Evolutionary conservation across 768 basidiomycete genomes (phyloP), one percentile per base, ranked within the genome.

Genomic region (Cubamyces lactineus): DNA sequence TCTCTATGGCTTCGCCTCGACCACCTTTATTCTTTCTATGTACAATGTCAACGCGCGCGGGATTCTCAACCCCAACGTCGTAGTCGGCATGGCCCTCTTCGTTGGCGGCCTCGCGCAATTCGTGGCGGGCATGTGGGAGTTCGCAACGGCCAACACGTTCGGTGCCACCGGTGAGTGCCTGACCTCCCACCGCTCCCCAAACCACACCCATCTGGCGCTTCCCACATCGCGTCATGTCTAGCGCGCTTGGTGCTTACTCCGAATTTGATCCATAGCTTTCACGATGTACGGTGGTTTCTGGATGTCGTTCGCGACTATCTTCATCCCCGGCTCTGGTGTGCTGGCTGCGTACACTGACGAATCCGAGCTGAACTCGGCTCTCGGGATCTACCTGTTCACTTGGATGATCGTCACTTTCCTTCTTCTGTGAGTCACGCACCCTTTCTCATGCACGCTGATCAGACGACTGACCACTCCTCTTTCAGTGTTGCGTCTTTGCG

Each of bases 81-180:
- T 93, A 50, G 81, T 94, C 51, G 94, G 92, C 53, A 93, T 96
- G 92, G 92, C 92, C 24, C 70, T 92, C 66, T 90, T 86, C 74
- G 84, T 84, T 63, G 94, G 94, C 65, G 94, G 94, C 62, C 85
- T 95, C 34, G 87, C 82, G 13, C 94, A 96, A 72, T 79, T 96
- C 48, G 76, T 95, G 41, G 94, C 93, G 30, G 94, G 94, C 43
- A 92, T 94, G 88, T 94, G 92, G 92, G 74, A 74, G 61, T 76
- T 75, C 26, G 75, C 74, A 5, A 57, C 81, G 34, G 86, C 86
- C 0, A 91, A 92, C 65, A 77, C 76, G 0, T 91, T 92, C 64
- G 88, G 86, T 66, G 89, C 82, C 12, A 86, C 89, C 28, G 88
- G 89, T 89, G 42, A 74, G 87, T 76, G 1, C 16, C 40, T 49